phyloP scores from a whole-genome alignment of 495 filamentous ascomycete genomes.

The Hyphodiscus hymeniophilus region DNA sequence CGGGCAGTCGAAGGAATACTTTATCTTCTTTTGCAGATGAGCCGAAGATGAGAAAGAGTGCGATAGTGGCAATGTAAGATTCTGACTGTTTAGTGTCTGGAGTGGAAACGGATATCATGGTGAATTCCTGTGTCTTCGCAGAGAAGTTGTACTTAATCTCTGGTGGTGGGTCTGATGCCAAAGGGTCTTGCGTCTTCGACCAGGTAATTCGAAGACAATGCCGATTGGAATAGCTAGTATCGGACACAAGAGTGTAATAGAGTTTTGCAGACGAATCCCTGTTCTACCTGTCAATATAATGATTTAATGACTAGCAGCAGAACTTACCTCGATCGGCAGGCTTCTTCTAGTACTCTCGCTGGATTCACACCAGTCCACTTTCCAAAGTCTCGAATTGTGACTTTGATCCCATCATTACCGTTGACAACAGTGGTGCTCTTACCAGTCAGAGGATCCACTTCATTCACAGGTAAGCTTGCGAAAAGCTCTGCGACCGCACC shows the following conservation, averaged over 20 bases:
- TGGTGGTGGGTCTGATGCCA: conserved; percentile 26
- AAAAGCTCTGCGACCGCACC: conserved; percentile 49
- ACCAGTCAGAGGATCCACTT: conserved; percentile 43
- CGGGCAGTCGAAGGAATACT: conserved; percentile 65
- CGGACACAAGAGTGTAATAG: conserved; percentile 57
- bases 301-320: not conserved
- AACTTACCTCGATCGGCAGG: conserved; percentile 69
- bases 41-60: conserved; percentile 71
- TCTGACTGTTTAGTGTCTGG: conserved; percentile 76
- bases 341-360: conserved; percentile 70
- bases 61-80: conserved; percentile 72
- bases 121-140: conserved; percentile 43
- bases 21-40: conserved; percentile 78
- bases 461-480: conserved; percentile 58
- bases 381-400: conserved; percentile 75
- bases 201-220: conserved; percentile 68
- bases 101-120: conserved; percentile 69
- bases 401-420: conserved; percentile 37
- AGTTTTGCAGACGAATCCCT: conserved; percentile 62
- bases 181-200: conserved; percentile 67
- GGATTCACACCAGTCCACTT: conserved; percentile 65
- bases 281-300: conserved; percentile 16
- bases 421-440: conserved; percentile 44
- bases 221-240: conserved; percentile 62
- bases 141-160: conserved; percentile 33